Base-by-base conservation (phyloP, 2,329 filamentous ascomycete species). In the Cladosporium sp. region DNA sequence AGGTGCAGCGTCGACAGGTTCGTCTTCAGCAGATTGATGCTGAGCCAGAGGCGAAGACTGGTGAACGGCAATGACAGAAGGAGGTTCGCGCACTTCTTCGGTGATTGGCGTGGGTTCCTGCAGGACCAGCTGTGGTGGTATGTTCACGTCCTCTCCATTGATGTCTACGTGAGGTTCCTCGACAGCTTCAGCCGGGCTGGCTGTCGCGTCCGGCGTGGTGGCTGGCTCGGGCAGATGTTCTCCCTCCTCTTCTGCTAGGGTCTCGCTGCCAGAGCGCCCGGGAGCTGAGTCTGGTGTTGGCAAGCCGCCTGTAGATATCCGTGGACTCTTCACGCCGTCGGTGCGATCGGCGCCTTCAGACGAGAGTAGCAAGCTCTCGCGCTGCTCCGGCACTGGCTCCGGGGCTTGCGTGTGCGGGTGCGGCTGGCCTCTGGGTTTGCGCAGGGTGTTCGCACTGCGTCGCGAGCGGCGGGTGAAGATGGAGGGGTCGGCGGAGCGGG, bases 41-140 rank as follows among this genome's bases (percentile, higher is more conserved):
- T 51, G 50, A 4, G 24, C 22, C 10, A 53, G 45, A 13, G 53
- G 42, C 32, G 53, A 35, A 2, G 42, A 7, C 34, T 24, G 35
- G 17, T 36, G 36, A 20, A 34, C 24, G 20, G 37, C 35, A n/a
- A 32, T 12, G 32, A 36, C 13, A 4, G 51, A 20, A 32, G 19
- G 17, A 10, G 34, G 25, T 42, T 20, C 17, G 36, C 13, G 32
- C 32, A 17, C 37, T 35, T 47, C 47, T 22, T 48, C 34, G 2
- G 47, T 25, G 34, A 63, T 55, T 9, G 68, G 67, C n/a, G 68
- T 70, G 6, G 68, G 64, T 39, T 63, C 60, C 60, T 70, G 57
- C 9, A 70, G 32, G 17, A 57, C 62, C 37, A 70, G 42, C 15
- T 49, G 58, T n/a, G 68, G 66, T 22, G 60, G 58, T 3, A 22